phyloP scores from a whole-genome alignment of 306 rosid species.

The Styphnolobium japonicum region DNA sequence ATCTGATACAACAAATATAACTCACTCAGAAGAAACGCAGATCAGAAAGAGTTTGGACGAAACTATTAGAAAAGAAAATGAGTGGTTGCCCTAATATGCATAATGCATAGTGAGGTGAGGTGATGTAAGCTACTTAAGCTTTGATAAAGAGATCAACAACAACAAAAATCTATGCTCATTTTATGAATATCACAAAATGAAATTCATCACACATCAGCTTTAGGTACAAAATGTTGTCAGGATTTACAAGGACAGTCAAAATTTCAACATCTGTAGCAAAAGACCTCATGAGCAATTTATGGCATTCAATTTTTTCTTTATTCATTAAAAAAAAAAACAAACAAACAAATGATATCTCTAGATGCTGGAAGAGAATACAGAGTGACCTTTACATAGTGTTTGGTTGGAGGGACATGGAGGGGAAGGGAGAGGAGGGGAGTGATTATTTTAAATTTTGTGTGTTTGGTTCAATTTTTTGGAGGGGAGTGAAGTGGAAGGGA shows the following conservation, averaged over 20 bases:
- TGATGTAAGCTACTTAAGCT: not conserved
- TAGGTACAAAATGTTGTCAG: not conserved
- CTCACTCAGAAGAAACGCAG: slow-evolving; percentile 16
- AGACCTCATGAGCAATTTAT: not conserved
- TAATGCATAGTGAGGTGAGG: slow-evolving; percentile 7
- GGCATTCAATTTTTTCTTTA: not conserved
- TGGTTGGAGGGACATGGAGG: no score
- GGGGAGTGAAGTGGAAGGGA: no score
- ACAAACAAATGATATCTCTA: not conserved
- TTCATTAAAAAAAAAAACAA: not conserved
- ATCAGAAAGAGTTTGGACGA: not conserved
- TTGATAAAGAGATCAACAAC: slow-evolving; percentile 12
- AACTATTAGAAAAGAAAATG: not conserved
- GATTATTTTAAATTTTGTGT: no score
- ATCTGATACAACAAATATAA: slow-evolving; percentile 55
- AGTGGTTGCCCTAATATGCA: not conserved
- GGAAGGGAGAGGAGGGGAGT: no score
- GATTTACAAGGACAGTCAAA: not conserved
- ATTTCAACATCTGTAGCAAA: not conserved
- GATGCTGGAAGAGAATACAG: not conserved
- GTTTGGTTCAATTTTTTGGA: no score
- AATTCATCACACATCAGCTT: not conserved
- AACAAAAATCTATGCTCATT: not conserved
- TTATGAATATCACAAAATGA: not conserved
- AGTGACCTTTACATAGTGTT: not conserved